Evolutionary conservation across 495 filamentous ascomycete species (phyloP).

Genomic region (Cairneyella variabilis): DNA sequence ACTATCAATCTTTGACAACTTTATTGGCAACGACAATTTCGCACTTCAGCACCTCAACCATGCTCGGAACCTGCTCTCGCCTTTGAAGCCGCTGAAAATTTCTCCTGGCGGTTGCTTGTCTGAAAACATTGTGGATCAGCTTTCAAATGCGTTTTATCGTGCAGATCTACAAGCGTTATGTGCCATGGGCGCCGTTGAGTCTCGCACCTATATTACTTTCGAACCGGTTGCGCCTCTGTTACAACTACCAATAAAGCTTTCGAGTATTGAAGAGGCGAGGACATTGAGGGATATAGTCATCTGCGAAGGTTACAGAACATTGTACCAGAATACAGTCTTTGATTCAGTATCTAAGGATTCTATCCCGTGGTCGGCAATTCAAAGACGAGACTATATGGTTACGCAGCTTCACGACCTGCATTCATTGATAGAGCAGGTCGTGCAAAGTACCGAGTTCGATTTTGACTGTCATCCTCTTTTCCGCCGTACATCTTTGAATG

Average conservation of each 20-base stretch:
- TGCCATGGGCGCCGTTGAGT: slow-evolving; percentile 9
- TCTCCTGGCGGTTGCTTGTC: not conserved
- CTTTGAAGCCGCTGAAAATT: not conserved
- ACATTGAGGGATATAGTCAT: slow-evolving; percentile 2
- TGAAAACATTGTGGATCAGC: not conserved
- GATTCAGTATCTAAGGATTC: not conserved
- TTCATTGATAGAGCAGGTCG: not conserved
- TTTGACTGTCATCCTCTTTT: slow-evolving; percentile 7
- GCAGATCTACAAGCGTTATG: slow-evolving; percentile 15
- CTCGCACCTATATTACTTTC: slow-evolving; percentile 1
- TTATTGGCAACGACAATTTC: slow-evolving; percentile 16
- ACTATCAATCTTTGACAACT: slow-evolving; percentile 16
- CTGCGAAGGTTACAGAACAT: slow-evolving; percentile 5
- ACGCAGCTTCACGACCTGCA: not conserved
- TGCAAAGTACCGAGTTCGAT: not conserved
- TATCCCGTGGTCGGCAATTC: not conserved
- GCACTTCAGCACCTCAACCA: slow-evolving; percentile 17
- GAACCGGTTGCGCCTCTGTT: not conserved
- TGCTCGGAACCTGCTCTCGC: slow-evolving; percentile 4
- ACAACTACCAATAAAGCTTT: not conserved
- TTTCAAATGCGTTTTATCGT: slow-evolving; percentile 4
- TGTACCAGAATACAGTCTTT: slow-evolving; percentile 1
- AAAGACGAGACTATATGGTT: slow-evolving; percentile 5
- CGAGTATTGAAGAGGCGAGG: slow-evolving; percentile 10
- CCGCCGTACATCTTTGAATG: not conserved